Evolutionary conservation across 495 filamentous ascomycete genomes (phyloP), one percentile per base, ranked within the genome.

Genomic region (Extremus antarcticus): DNA sequence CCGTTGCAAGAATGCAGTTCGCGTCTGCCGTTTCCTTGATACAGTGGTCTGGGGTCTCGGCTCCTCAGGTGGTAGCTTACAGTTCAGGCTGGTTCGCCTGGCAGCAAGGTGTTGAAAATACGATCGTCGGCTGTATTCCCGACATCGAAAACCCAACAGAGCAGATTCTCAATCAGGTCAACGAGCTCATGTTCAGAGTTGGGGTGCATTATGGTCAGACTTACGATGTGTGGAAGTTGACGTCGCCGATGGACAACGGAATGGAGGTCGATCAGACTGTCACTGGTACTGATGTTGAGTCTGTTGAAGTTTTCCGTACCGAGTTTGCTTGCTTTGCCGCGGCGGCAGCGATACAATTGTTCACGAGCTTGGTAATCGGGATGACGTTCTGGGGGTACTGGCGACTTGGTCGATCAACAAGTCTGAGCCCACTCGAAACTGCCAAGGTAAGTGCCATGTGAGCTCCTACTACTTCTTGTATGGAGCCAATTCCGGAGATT

Each of bases 341-440:
- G 25, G 50, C 52, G 7, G 57, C 53, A 19, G 29, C 43, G 24
- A 22, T 64, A 35, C 53, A 59, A 32, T n/a, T 63, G 23, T 17
- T 66, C 11, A 53, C 54, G 1, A 46, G 46, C 11, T 0, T 59
- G 22, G 51, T 57, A 16, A 58, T 65, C 0, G 15, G 62, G 17
- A 59, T 61, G 10, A 55, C 53, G 8, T 70, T 65, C 50, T 29
- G 59, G 23, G 65, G 65, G 2, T 68, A 61, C 57, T 70, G 66
- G 68, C 47, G 55, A 45, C 56, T 70, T 15, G 68, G 68, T 1
- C 52, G 66, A 23, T 25, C 40, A 9, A 62, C 67, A 1, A 62
- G 59, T 15, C 51, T 70, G 35, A 61, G 55, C 46, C 66, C 68
- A 1, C 47, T 70, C 25, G 68, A 70, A 60, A 68, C 58, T 19